Evolutionary conservation across 306 rosid species (phyloP).

Genomic region (Begonia masoniana): DNA sequence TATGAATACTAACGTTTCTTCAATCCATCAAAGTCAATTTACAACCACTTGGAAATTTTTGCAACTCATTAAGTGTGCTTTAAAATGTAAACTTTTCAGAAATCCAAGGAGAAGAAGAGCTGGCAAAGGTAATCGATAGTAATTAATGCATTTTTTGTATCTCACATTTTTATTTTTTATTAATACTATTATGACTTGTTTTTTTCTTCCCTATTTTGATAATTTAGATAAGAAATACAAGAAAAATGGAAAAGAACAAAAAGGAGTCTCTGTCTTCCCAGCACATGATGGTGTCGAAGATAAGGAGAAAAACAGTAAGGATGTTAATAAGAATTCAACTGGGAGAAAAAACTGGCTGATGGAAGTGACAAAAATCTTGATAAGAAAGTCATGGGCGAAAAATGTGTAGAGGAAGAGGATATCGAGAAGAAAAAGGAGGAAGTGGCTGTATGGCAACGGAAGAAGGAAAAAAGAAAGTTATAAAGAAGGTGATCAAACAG

Average conservation of each 20-base stretch:
- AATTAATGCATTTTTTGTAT: too few species aligned
- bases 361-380: constrained; percentile 21
- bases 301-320: constrained; percentile 32
- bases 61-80: neutral
- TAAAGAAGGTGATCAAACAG: constrained; percentile 72
- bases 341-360: constrained; percentile 34
- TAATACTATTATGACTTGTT: too few species aligned
- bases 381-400: constrained; percentile 27
- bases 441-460: constrained; percentile 36
- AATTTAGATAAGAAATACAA: constrained; percentile 7
- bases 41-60: too few species aligned
- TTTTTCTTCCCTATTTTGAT: neutral
- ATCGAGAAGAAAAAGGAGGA: constrained; percentile 37
- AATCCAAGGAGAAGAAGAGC: constrained; percentile 32
- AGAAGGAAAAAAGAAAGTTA: constrained; percentile 74
- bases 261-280: constrained; percentile 36
- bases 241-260: constrained; percentile 39
- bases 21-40: too few species aligned
- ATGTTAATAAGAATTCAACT: constrained; percentile 30
- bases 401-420: constrained; percentile 25
- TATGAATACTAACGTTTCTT: too few species aligned
- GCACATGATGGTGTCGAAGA: constrained; percentile 32
- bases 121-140: constrained; percentile 17
- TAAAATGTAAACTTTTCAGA: constrained; percentile 17
- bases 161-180: too few species aligned